Evolutionary conservation across 257 asterid genomes (phyloP).

Genomic region (Cinchona pubescens): DNA sequence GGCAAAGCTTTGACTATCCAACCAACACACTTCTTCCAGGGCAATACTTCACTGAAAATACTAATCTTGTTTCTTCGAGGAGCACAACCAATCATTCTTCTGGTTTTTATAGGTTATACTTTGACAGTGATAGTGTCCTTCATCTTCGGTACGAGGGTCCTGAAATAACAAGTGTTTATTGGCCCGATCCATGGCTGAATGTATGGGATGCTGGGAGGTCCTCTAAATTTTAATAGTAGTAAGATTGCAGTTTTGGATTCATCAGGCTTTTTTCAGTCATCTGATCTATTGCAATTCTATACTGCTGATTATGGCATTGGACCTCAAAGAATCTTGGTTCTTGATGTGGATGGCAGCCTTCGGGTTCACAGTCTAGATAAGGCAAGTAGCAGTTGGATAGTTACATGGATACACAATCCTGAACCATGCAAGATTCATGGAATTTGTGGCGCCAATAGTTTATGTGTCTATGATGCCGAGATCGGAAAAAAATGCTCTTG

Average conservation of each 20-base stretch:
- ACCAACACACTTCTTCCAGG: conserved; percentile 37
- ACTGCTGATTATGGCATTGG: conserved; percentile 25
- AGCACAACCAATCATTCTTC: conserved; percentile 30
- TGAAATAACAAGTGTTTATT: conserved; percentile 27
- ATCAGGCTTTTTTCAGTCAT: conserved; percentile 22
- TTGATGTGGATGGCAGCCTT: conserved; percentile 35
- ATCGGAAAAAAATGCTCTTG: conserved; percentile 34
- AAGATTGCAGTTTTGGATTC: conserved; percentile 22
- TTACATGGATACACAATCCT: conserved; percentile 34
- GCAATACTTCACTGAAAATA: conserved; percentile 14
- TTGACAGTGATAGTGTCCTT: conserved; percentile 32
- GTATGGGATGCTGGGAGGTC: conserved; percentile 26
- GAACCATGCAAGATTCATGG: conserved; percentile 36
- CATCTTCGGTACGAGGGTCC: conserved; percentile 27
- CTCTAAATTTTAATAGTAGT: conserved; percentile 23
- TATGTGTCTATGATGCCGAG: conserved; percentile 25
- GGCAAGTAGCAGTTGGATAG: conserved; percentile 21
- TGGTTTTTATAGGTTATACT: conserved; percentile 32
- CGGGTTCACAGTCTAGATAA: conserved; percentile 33
- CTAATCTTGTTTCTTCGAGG: conserved; percentile 25
- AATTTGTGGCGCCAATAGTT: conserved; percentile 37
- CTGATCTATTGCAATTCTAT: conserved; percentile 8
- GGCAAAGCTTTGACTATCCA: conserved; percentile 41
- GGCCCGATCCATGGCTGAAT: conserved; percentile 30
- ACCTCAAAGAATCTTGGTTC: conserved; percentile 21